Evolutionary conservation across 768 basidiomycete species (phyloP).

Genomic region (Podaxis sp.): DNA sequence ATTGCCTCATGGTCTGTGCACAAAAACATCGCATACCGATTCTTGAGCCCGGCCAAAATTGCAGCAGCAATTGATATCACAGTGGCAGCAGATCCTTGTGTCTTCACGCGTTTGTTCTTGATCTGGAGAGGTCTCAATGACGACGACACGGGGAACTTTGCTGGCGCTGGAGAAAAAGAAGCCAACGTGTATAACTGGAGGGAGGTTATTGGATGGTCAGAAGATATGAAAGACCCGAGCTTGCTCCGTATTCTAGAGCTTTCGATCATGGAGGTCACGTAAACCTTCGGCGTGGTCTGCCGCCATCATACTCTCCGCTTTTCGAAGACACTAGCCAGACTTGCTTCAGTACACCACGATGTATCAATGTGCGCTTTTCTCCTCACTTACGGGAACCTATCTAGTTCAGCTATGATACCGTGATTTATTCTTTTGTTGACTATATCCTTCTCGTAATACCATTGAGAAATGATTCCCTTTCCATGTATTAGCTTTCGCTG

Average conservation of each 20-base stretch:
- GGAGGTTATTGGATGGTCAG: constrained; percentile 75
- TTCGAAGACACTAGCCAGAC: not conserved
- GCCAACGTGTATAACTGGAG: constrained; percentile 80
- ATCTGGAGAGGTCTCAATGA: constrained; percentile 82
- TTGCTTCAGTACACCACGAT: not conserved
- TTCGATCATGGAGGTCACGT: constrained; percentile 70
- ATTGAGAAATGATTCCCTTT: not conserved
- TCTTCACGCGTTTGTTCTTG: constrained; percentile 81
- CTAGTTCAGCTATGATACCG: not conserved
- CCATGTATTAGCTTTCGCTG: not conserved
- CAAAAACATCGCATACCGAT: constrained; percentile 89
- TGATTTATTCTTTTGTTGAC: not conserved
- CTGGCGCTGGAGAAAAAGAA: constrained; percentile 81
- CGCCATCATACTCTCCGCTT: not conserved
- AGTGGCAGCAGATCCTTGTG: constrained; percentile 74
- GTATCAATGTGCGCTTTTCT: not conserved
- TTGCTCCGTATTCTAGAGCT: constrained; percentile 79
- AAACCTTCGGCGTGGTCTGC: constrained; percentile 3
- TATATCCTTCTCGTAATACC: not conserved
- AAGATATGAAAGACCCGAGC: constrained; percentile 69
- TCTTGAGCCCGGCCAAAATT: constrained; percentile 72
- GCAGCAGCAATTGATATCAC: constrained; percentile 86
- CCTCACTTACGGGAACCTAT: not conserved
- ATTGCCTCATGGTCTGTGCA: constrained; percentile 68
- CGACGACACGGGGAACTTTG: constrained; percentile 72